Percentiles rank a stretch among this genome's conserved stretches.
phyloP scores from a whole-genome alignment of 371 early-diverging fungal species.

The Syncephalastrum sp. region DNA sequence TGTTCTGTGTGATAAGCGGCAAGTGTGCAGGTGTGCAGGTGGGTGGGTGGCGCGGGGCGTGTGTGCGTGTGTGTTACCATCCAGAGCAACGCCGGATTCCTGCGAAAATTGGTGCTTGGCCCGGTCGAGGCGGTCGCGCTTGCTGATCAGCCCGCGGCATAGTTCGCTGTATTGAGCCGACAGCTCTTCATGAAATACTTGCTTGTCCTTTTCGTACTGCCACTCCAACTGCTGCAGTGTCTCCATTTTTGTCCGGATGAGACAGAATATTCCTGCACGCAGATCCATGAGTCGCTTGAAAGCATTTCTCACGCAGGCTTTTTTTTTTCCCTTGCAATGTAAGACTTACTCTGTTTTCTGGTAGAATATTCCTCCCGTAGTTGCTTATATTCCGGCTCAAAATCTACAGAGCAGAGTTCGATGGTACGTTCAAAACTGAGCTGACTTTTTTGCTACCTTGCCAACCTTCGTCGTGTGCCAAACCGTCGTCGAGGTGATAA shows the following conservation, averaged over 20 bases:
- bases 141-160: slow-evolving; percentile 19
- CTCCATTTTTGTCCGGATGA: slow-evolving; percentile 12
- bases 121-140: slow-evolving; percentile 19
- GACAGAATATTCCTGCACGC: too few species aligned
- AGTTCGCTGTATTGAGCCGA: slow-evolving; percentile 27
- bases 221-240: slow-evolving; percentile 26
- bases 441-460: neutral
- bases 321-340: neutral
- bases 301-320: neutral
- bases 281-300: neutral
- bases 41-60: neutral
- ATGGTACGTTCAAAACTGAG: too few species aligned
- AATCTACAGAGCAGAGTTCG: slow-evolving; percentile 14
- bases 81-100: slow-evolving; percentile 4
- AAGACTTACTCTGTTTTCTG: slow-evolving; percentile 20
- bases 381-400: slow-evolving; percentile 28
- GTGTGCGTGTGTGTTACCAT: slow-evolving; percentile 7
- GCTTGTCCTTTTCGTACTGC: slow-evolving; percentile 23
- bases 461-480: neutral
- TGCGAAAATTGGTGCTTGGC: slow-evolving; percentile 13
- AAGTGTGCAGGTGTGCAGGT: neutral
- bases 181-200: slow-evolving; percentile 20
- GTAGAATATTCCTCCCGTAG: slow-evolving; percentile 30
- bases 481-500: neutral
- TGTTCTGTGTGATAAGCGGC: neutral